Base-by-base conservation (phyloP, 805 yeast species). In the Danielia reshetovae region DNA sequence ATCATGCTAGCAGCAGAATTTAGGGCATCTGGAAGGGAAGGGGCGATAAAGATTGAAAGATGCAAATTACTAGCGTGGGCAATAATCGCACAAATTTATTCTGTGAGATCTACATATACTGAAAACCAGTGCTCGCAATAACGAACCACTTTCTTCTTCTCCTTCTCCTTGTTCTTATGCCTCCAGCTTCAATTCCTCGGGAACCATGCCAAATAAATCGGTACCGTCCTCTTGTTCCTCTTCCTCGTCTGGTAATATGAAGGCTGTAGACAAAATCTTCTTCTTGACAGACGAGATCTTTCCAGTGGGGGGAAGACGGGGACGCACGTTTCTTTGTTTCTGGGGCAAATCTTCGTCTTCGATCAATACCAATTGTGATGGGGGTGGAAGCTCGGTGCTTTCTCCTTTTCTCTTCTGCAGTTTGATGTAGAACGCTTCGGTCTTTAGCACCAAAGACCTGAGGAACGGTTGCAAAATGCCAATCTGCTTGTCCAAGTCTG, bases 251-350 rank as follows among this genome's bases (percentile, higher is more conserved):
- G 43, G 34, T 15, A 46, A 31, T 4, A 81, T 72, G 49, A 74
- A 45, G 9, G 48, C 46, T 7, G 29, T 33, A 11, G 40, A 26
- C 27, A 47, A 41, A 17, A 31, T 39, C 48, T 75, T 81, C 62
- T 81, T 86, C 60, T 86, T 87, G 5, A 75, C 60, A 1, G 76
- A 72, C 4, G 83, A 60, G 24, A 89, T 84, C 57, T 83, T 87
- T 24, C 96, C 96, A 19, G 86, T 84, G 5, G 96, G 96, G 9
- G 97, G 96, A 32, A 93, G 64, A 50, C 88, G 81, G 1, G 95
- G 82, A 45, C 89, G 70, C 18, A 72, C 71, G 42, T 80, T 79
- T 37, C 89, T 71, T 46, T 79, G 85, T 51, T 85, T 87, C 37
- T 80, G 77, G 0, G 95, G 88, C 46, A 86, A 68, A 36, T 84